phyloP scores from a whole-genome alignment of 768 basidiomycete species.

The Kwoniella newhampshirensis region DNA sequence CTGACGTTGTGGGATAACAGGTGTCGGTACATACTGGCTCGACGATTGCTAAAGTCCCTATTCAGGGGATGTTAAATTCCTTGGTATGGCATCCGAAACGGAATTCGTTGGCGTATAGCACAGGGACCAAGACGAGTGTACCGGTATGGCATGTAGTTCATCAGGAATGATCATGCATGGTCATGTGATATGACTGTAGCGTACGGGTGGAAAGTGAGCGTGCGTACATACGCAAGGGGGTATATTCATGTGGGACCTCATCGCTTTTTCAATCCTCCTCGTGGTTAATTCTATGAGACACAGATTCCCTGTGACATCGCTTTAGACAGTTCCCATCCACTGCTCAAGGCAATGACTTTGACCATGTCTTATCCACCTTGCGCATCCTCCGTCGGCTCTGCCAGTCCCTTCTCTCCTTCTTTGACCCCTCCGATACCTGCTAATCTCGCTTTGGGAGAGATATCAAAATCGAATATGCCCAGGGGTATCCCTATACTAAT shows the following conservation, averaged over 20 bases:
- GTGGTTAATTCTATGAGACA: no score
- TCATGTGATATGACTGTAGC: no score
- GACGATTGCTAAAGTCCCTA: constrained; percentile 31
- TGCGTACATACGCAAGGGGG: no score
- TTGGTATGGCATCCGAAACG: constrained; percentile 38
- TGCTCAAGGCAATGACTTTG: no score
- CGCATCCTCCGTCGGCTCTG: not conserved
- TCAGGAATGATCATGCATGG: constrained; percentile 26
- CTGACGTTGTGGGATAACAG: constrained; percentile 10
- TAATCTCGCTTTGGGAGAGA: constrained; percentile 7
- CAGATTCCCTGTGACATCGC: no score
- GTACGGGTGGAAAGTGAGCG: no score
- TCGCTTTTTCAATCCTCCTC: no score
- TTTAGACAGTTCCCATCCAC: no score
- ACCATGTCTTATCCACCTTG: no score
- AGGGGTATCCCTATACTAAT: constrained; percentile 71
- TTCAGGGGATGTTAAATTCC: constrained; percentile 30
- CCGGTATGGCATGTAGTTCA: constrained; percentile 39
- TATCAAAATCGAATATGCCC: constrained; percentile 66
- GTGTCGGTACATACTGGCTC: constrained; percentile 34
- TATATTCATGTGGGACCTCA: no score
- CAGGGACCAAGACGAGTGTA: constrained; percentile 24
- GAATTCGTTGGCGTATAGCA: constrained; percentile 40
- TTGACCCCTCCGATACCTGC: not conserved
- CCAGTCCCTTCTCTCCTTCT: not conserved